Percentiles rank a stretch among this genome's conserved stretches.
Evolutionary conservation across 2,329 filamentous ascomycete genomes (phyloP).

Genomic region (Penicillium sp.): DNA sequence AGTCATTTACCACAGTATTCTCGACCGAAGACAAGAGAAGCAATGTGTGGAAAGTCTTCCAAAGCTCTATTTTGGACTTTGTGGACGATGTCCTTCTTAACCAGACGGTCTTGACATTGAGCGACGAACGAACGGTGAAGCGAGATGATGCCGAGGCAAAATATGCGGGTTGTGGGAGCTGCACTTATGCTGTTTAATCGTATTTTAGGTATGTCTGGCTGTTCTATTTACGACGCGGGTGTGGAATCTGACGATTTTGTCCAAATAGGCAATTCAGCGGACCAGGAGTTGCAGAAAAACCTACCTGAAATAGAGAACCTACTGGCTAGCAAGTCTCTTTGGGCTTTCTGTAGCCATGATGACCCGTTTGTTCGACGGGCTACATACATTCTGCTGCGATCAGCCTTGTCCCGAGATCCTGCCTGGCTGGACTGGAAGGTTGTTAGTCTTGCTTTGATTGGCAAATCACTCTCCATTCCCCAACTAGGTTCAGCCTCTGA

Average conservation of each 20-base stretch:
- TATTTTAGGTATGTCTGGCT: conserved; percentile 43
- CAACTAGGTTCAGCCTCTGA: conserved; percentile 71
- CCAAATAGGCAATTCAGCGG: conserved; percentile 30
- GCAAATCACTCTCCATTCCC: conserved; percentile 64
- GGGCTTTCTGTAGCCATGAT: conserved; percentile 53
- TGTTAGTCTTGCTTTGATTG: conserved; percentile 64
- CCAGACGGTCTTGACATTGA: conserved; percentile 76
- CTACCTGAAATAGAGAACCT: conserved; percentile 60
- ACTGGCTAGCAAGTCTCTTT: conserved; percentile 58
- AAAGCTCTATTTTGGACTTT: conserved; percentile 73
- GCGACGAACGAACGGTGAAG: conserved; percentile 80
- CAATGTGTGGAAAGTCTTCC: conserved; percentile 75
- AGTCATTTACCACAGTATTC: conserved; percentile 71
- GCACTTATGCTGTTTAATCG: conserved; percentile 53
- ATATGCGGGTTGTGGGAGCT: conserved; percentile 69
- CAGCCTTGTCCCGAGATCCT: conserved; percentile 47
- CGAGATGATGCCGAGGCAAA: conserved; percentile 81
- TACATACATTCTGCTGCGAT: conserved; percentile 53
- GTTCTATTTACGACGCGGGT: not conserved
- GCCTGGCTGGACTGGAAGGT: conserved; percentile 56
- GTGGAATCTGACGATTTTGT: conserved; percentile 12
- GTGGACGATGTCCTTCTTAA: conserved; percentile 69
- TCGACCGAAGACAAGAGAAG: conserved; percentile 71
- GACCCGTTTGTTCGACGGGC: conserved; percentile 56
- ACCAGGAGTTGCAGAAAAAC: conserved; percentile 55